phyloP scores from a whole-genome alignment of 805 yeast genomes.

The Candida sakaeoensis region DNA sequence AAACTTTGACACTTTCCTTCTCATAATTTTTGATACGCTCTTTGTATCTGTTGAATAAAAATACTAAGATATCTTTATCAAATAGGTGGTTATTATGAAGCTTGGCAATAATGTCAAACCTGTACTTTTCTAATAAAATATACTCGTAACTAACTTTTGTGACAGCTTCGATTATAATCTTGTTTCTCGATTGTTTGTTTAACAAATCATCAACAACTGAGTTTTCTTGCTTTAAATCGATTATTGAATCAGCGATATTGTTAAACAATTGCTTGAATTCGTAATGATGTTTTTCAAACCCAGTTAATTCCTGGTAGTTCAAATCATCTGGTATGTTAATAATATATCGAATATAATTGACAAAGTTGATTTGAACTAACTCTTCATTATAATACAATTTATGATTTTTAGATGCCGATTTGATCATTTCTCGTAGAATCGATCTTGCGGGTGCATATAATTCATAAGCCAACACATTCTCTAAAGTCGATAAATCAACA shows the following conservation, averaged over 20 bases:
- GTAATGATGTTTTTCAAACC: constrained; percentile 23
- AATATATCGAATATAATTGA: constrained; percentile 34
- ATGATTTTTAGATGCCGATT: constrained; percentile 8
- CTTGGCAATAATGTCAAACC: constrained; percentile 33
- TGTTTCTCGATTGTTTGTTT: constrained; percentile 11
- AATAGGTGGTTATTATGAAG: constrained; percentile 29
- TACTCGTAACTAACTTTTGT: constrained; percentile 36
- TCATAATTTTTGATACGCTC: constrained; percentile 13
- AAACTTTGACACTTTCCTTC: constrained; percentile 25
- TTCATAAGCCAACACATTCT: constrained; percentile 28
- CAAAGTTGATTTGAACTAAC: constrained; percentile 34
- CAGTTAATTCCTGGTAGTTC: constrained; percentile 16
- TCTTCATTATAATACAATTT: constrained; percentile 25
- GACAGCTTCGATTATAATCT: constrained; percentile 26
- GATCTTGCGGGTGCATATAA: constrained; percentile 22
- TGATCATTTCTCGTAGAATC: constrained; percentile 24
- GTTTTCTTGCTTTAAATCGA: constrained; percentile 25
- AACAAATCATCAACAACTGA: constrained; percentile 15
- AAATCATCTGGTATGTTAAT: constrained; percentile 26
- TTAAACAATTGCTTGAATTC: constrained; percentile 24
- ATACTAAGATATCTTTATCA: constrained; percentile 20
- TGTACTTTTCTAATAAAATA: constrained; percentile 36
- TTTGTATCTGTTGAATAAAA: constrained; percentile 21
- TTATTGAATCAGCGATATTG: constrained; percentile 24
- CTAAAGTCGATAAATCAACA: constrained; percentile 19